These are phyloP conservation scores for Aspergillus asperescens DNA, from an alignment of 495 filamentous ascomycete genomes.

Conservation along the genomic window DNA sequence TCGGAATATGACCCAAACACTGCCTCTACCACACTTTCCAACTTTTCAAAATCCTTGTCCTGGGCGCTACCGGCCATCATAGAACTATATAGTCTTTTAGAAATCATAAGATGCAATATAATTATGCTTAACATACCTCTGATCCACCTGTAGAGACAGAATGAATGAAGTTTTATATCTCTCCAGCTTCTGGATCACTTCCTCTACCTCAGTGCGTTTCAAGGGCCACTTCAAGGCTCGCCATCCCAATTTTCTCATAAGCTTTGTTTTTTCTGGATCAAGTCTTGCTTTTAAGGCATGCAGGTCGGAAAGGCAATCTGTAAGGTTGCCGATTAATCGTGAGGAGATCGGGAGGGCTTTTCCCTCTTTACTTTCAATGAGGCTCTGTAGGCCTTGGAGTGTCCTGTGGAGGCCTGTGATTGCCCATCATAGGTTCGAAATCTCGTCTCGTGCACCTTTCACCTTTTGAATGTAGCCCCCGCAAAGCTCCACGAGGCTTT, in stretches of 20 bases:
- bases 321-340: slow-evolving; percentile 18
- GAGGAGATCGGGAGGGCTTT: slow-evolving; percentile 9
- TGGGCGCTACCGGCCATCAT: neutral
- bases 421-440: slow-evolving; percentile 19
- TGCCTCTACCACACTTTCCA: neutral
- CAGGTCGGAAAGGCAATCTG: slow-evolving; percentile 23
- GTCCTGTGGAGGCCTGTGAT: slow-evolving; percentile 17
- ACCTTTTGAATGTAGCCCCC: slow-evolving; percentile 28
- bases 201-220: slow-evolving; percentile 24
- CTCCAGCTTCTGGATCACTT: slow-evolving; percentile 21
- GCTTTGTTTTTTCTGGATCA: slow-evolving; percentile 14
- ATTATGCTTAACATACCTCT: slow-evolving; percentile 24
- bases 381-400: slow-evolving; percentile 20
- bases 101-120: neutral
- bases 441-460: slow-evolving; percentile 25
- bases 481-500: slow-evolving; percentile 26
- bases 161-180: slow-evolving; percentile 29
- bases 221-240: slow-evolving; percentile 28
- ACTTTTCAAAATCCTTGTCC: neutral
- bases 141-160: slow-evolving; percentile 27
- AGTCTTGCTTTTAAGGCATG: slow-evolving; percentile 24
- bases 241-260: slow-evolving; percentile 24
- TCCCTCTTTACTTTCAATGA: slow-evolving; percentile 15
- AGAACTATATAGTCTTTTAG: neutral
- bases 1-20: neutral